phyloP scores from a whole-genome alignment of 2,329 filamentous ascomycete species.

The Ophiocordyceps camponoti-floridani region DNA sequence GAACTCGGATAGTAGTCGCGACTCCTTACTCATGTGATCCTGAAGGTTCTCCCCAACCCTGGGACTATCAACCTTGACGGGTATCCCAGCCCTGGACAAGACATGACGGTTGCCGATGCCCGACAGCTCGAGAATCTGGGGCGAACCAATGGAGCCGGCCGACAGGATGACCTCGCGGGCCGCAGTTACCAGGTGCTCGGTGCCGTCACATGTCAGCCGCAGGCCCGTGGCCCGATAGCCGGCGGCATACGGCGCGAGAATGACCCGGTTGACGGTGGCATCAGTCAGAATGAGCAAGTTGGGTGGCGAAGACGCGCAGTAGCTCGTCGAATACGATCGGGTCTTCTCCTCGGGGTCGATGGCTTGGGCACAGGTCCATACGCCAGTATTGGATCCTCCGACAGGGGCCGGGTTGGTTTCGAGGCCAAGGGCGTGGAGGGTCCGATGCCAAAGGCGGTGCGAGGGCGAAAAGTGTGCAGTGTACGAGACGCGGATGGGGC shows the following conservation, averaged over 20 bases:
- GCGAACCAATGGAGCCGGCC: conserved; percentile 38
- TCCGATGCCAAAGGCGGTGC: conserved; percentile 27
- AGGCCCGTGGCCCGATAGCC: conserved; percentile 12
- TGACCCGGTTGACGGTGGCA: conserved; percentile 10
- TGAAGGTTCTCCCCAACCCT: conserved; percentile 30
- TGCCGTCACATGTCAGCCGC: conserved; percentile 18
- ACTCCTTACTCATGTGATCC: conserved; percentile 20
- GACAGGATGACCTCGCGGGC: conserved; percentile 37
- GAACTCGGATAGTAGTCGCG: neutral
- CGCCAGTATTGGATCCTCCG: conserved; percentile 29
- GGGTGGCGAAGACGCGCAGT: conserved; percentile 17
- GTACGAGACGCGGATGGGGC: conserved; percentile 31
- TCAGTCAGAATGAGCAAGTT: conserved; percentile 22
- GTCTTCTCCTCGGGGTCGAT: conserved; percentile 25
- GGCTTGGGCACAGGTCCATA: conserved; percentile 29
- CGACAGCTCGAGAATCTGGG: conserved; percentile 41
- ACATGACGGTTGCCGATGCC: conserved; percentile 32
- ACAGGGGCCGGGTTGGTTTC: conserved; percentile 24
- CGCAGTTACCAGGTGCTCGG: conserved; percentile 16
- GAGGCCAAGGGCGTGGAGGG: conserved; percentile 24
- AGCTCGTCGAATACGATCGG: conserved; percentile 30
- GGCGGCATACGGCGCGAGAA: conserved; percentile 8
- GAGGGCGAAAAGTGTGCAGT: conserved; percentile 18
- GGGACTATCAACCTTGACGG: conserved; percentile 19
- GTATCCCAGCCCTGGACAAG: conserved; percentile 18